Evolutionary conservation across 2,329 filamentous ascomycete species (phyloP).

Genomic region (Blastomyces silverae): DNA sequence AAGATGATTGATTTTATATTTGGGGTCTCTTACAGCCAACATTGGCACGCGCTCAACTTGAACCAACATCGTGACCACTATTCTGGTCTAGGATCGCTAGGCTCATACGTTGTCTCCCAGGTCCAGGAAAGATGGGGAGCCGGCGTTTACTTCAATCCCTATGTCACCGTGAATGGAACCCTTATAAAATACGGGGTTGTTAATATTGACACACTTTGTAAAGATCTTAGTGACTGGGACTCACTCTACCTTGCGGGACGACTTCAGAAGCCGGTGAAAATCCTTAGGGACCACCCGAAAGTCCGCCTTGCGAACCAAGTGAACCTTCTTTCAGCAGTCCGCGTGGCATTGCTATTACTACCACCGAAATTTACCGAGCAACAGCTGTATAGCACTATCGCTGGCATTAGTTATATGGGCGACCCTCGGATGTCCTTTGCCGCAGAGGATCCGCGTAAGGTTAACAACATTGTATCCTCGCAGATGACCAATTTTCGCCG

Average conservation of each 20-base stretch:
- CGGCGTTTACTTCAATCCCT: conserved; percentile 96
- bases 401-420: conserved; percentile 86
- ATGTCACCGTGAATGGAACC: conserved; percentile 87
- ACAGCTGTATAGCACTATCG: conserved; percentile 83
- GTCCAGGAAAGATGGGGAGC: conserved; percentile 86
- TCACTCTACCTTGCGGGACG: conserved; percentile 94
- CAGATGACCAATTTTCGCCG: conserved; percentile 88
- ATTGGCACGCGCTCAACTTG: conserved; percentile 94
- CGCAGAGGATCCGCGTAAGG: conserved; percentile 85
- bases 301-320: conserved; percentile 93
- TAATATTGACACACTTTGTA: conserved; percentile 80
- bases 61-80: conserved; percentile 74
- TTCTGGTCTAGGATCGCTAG: conserved; percentile 72
- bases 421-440: conserved; percentile 92
- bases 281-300: conserved; percentile 83
- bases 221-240: conserved; percentile 83
- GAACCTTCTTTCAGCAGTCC: conserved; percentile 85
- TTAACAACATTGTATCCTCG: conserved; percentile 85
- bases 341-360: conserved; percentile 79
- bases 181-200: conserved; percentile 98
- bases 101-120: conserved; percentile 74
- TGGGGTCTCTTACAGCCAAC: conserved; percentile 85
- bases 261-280: conserved; percentile 96
- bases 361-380: conserved; percentile 78
- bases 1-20: conserved; percentile 99